phyloP scores from a whole-genome alignment of 2,329 filamentous ascomycete species.

The Penicillium glabrum region DNA sequence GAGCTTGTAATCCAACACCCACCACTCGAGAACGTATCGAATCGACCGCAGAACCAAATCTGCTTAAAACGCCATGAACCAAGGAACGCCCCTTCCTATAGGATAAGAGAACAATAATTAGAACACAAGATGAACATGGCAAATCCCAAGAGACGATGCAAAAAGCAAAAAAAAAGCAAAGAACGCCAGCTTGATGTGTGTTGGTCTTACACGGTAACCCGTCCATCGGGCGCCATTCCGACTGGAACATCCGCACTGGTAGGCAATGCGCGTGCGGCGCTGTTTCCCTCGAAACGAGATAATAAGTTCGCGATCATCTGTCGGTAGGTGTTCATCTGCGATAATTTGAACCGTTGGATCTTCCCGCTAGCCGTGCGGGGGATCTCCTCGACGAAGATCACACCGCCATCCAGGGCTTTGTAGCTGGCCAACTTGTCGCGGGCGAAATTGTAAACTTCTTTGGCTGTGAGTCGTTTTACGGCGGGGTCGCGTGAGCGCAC shows the following conservation, averaged over 20 bases:
- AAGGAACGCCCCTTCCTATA: neutral
- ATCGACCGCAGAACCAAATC: neutral
- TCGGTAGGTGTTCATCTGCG: constrained; percentile 41
- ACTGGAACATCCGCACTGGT: constrained; percentile 17
- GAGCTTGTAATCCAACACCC: neutral
- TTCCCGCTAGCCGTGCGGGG: constrained; percentile 53
- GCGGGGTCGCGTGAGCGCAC: constrained; percentile 32
- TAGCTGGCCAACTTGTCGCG: constrained; percentile 46
- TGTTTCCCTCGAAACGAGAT: constrained; percentile 5
- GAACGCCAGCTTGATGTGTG: neutral
- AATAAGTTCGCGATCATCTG: constrained; percentile 35
- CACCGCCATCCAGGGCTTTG: constrained; percentile 49
- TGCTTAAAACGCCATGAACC: neutral
- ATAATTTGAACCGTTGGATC: constrained; percentile 45
- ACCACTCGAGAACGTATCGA: neutral
- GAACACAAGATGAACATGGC: neutral
- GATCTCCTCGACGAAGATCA: constrained; percentile 50
- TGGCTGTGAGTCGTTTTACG: constrained; percentile 29
- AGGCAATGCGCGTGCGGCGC: constrained; percentile 1
- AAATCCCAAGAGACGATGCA: neutral
- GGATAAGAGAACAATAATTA: neutral
- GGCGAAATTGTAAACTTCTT: constrained; percentile 47
- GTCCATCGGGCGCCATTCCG: constrained; percentile 20
- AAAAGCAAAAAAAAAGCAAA: neutral
- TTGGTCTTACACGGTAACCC: constrained; percentile 20